These are phyloP conservation scores for Botrytis aclada DNA, from an alignment of 2,329 filamentous ascomycete species.

Conservation along the genomic window DNA sequence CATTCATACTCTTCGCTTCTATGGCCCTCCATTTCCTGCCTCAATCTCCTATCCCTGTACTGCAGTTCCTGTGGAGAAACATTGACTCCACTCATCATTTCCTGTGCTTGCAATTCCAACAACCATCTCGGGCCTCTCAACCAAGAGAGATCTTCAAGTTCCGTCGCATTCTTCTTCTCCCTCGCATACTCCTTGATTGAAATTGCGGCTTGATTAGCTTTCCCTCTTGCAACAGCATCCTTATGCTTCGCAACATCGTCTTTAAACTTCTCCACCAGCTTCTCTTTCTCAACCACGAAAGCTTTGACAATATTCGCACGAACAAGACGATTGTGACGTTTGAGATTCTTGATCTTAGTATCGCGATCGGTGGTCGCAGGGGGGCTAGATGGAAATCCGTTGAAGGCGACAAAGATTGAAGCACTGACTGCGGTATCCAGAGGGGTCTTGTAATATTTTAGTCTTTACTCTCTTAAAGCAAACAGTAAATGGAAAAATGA, in stretches of 20 bases:
- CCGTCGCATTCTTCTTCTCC: neutral
- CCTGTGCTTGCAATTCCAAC: neutral
- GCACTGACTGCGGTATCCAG: constrained; percentile 19
- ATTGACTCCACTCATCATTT: neutral
- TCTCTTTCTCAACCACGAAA: constrained; percentile 22
- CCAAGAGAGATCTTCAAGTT: neutral
- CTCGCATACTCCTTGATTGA: neutral
- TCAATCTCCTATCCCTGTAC: constrained; percentile 2
- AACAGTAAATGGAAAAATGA: neutral
- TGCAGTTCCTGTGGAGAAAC: constrained; percentile 24
- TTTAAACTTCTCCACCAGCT: neutral
- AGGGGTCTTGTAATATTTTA: neutral
- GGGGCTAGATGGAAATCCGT: constrained; percentile 18
- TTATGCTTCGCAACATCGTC: neutral
- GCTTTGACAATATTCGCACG: constrained; percentile 26
- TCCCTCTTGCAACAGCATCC: neutral
- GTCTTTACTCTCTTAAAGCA: neutral
- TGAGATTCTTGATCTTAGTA: constrained; percentile 27
- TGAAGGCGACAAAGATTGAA: constrained; percentile 34
- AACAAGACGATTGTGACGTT: constrained; percentile 29
- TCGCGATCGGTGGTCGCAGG: constrained; percentile 12
- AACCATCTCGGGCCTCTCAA: constrained; percentile 6
- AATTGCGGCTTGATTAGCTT: neutral
- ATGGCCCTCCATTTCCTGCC: neutral
- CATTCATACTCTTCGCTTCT: constrained; percentile 22